A percentile compares a stretch with the other conserved stretches of the same genome.
Conservation (phyloP, 2,329 filamentous ascomycete genomes). For the Dactylellina sp. region DNA sequence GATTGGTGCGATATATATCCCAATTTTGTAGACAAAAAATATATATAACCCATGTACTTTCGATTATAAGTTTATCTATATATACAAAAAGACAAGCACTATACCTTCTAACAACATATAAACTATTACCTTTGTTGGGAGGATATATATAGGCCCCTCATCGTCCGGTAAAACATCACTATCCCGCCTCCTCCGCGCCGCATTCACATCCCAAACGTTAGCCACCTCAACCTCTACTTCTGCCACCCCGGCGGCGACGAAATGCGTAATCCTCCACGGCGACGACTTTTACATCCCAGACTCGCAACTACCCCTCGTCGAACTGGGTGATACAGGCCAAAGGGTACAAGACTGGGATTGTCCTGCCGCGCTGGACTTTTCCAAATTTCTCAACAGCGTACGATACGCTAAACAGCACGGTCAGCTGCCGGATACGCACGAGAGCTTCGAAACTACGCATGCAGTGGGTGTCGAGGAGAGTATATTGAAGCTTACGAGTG, state of each 20-base stretch:
- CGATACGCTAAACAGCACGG: constrained; percentile 77
- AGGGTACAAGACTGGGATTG: constrained; percentile 92
- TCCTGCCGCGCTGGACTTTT: constrained; percentile 78
- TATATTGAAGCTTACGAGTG: constrained; percentile 12
- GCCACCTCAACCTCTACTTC: too few species aligned
- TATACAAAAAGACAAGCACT: too few species aligned
- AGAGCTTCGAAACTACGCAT: constrained; percentile 38
- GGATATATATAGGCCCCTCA: constrained; percentile 78
- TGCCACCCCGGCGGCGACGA: constrained; percentile 60
- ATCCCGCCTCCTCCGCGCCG: constrained; percentile 81
- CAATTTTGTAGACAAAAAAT: neutral
- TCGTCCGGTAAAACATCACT: constrained; percentile 96
- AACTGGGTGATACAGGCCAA: constrained; percentile 66
- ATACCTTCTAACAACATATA: too few species aligned
- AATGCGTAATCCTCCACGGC: constrained; percentile 86
- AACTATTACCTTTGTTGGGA: too few species aligned
- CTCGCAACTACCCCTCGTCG: constrained; percentile 66
- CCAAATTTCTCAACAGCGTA: constrained; percentile 75
- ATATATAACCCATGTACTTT: too few species aligned
- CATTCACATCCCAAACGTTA: constrained; percentile 68
- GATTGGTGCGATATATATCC: constrained; percentile 4
- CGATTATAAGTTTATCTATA: too few species aligned
- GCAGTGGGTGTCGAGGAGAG: constrained; percentile 52
- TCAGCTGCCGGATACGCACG: constrained; percentile 59
- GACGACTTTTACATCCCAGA: constrained; percentile 96